Evolutionary conservation across 768 basidiomycete genomes (phyloP), one percentile per base, ranked within the genome.

Genomic region (Mrakia blollopis): DNA sequence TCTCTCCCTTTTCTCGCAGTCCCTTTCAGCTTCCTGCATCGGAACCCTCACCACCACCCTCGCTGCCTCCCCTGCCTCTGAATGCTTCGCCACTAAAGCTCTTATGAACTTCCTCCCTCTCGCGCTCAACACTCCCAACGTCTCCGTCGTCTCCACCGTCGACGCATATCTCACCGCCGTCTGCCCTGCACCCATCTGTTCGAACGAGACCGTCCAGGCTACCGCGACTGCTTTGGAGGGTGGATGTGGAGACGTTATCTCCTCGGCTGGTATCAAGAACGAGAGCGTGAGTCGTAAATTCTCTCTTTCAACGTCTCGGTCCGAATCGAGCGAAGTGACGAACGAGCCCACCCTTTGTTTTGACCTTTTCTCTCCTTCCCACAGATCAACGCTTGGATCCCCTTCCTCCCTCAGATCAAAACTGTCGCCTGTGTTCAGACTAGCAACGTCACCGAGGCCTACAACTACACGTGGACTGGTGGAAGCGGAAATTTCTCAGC

Each of bases 361-460:
- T 25, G 23, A 35, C 37, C 18, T 28, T 65, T 65, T 28, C 23
- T 69, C 41, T 71, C 47, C 41, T 47, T 41, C 28, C 21, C 25
- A n/a, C 65, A 72, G 71, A 35, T 72, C 71, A 35, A 72, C 50
- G 52, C 50, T 23, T 72, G 57, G 52, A 39, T 54, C 18, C 71
- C 71, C 16, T 72, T 72, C 71, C 50, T 72, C 32, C 71, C 71
- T 25, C 71, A 72, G 54, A 52, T 57, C 52, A 72, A 72, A 37
- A 9, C 28, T 5, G 52, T 72, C 52, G 71, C 30, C 28, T 72
- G 71, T 25, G 47, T 72, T 11, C 18, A 52, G 54, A 52, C 65
- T 13, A 68, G 35, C 65, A 68, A 68, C 65, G 35, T 16, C 9
- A 39, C 65, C 37, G 65, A 68, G 39, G 65, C 65, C 7, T 68